phyloP scores from a whole-genome alignment of 164 flowering plant genomes.

The Vitis labrusca region DNA sequence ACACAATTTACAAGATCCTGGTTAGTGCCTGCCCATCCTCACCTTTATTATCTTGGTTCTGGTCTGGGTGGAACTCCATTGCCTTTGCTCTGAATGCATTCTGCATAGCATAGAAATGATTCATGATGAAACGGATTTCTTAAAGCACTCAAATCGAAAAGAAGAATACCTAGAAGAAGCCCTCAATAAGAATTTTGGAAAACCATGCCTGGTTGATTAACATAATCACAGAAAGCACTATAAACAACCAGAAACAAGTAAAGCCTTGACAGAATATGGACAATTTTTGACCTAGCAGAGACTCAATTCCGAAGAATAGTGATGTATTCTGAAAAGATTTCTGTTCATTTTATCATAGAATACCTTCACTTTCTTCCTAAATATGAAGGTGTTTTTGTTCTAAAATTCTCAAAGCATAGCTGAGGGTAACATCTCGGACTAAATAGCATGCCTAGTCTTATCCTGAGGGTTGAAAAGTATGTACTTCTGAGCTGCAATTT shows the following conservation, averaged over 20 bases:
- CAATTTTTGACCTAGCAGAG: neutral
- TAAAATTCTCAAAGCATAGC: neutral
- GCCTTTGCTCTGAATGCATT: conserved; percentile 91
- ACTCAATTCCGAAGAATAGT: neutral
- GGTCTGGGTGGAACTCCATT: conserved; percentile 91
- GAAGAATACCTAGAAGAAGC: neutral
- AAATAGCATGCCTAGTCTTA: neutral
- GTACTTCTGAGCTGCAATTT: too few species aligned
- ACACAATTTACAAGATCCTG: neutral
- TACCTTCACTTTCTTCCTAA: neutral
- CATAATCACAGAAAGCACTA: too few species aligned
- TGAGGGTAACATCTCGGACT: neutral
- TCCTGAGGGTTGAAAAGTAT: neutral
- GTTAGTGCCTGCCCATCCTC: conserved; percentile 1
- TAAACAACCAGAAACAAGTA: too few species aligned
- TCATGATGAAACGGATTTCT: neutral
- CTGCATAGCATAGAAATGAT: conserved; percentile 31
- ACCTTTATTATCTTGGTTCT: conserved; percentile 94
- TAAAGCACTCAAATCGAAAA: neutral
- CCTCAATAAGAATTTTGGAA: too few species aligned
- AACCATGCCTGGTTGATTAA: too few species aligned
- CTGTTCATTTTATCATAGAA: neutral
- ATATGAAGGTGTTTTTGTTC: neutral
- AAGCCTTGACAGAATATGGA: too few species aligned
- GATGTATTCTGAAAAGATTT: neutral